phyloP scores from a whole-genome alignment of 2,329 filamentous ascomycete genomes.

The Fusarium siculi region DNA sequence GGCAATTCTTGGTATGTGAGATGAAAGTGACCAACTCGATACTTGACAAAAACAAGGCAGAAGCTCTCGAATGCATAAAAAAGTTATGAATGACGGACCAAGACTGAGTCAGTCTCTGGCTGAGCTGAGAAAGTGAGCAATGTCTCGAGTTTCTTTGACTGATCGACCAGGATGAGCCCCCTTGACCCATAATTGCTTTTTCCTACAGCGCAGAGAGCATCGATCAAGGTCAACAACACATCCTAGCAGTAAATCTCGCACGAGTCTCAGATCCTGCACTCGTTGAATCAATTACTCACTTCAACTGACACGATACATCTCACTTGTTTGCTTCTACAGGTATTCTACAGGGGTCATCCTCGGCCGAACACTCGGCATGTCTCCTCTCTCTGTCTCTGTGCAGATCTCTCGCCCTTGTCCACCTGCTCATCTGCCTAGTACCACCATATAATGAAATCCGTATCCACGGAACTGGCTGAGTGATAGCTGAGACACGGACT shows the following conservation, averaged over 20 bases:
- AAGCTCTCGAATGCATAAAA: constrained; percentile 11
- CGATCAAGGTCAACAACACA: constrained; percentile 3
- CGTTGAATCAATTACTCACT: constrained; percentile 33
- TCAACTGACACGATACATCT: constrained; percentile 11
- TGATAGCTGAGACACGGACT: constrained; percentile 26
- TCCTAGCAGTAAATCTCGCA: constrained; percentile 29
- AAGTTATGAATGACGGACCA: not conserved
- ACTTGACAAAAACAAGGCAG: constrained; percentile 5
- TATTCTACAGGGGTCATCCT: constrained; percentile 17
- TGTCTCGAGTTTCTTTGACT: constrained; percentile 24
- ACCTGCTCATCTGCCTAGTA: not conserved
- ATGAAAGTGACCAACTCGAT: not conserved
- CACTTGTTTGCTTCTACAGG: constrained; percentile 3
- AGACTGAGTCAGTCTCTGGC: constrained; percentile 13
- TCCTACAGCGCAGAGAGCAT: not conserved
- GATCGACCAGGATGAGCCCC: constrained; percentile 8
- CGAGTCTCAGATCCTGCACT: constrained; percentile 39
- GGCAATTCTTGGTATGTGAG: not conserved
- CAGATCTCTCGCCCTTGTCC: constrained; percentile 30
- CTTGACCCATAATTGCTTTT: constrained; percentile 22
- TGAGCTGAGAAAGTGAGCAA: constrained; percentile 29
- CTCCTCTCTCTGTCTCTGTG: not conserved
- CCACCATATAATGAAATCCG: constrained; percentile 7
- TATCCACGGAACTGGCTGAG: constrained; percentile 36
- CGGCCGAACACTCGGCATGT: constrained; percentile 16